Conservation (phyloP, 352 stramenopile species). For the Globisporangium splendens region DNA sequence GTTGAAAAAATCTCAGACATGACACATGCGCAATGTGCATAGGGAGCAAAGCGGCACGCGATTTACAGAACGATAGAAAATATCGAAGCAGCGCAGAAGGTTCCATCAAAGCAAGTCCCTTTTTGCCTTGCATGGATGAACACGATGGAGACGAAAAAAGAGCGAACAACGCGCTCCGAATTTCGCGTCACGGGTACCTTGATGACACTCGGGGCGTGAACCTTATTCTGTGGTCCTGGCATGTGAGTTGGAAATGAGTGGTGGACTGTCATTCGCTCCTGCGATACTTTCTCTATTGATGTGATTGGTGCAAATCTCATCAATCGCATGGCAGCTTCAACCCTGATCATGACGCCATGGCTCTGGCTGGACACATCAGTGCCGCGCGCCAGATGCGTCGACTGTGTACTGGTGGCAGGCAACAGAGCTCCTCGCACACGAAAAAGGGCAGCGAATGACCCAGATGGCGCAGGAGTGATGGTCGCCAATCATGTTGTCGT, state of each 20-base stretch:
- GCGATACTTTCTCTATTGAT: background rate
- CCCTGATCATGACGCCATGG: constrained; percentile 11
- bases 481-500: background rate
- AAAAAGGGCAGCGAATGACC: constrained; percentile 1
- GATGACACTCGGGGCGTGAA: background rate
- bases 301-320: background rate
- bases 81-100: constrained; percentile 1
- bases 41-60: too few relatives aligned
- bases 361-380: constrained; percentile 6
- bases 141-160: background rate
- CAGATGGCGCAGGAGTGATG: constrained; percentile 5
- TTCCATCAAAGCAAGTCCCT: background rate
- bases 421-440: background rate
- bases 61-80: background rate
- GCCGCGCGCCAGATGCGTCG: background rate
- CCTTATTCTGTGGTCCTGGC: background rate
- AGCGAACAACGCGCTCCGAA: background rate
- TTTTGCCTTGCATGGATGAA: background rate
- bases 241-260: background rate
- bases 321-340: constrained; percentile 10
- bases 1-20: constrained; percentile 7
- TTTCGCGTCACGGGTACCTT: background rate
- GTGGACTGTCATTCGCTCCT: background rate
- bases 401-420: background rate
- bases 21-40: too few relatives aligned